Evolutionary conservation across 148 eudicot genomes (phyloP).

Genomic region (Fagopyrum tataricum): DNA sequence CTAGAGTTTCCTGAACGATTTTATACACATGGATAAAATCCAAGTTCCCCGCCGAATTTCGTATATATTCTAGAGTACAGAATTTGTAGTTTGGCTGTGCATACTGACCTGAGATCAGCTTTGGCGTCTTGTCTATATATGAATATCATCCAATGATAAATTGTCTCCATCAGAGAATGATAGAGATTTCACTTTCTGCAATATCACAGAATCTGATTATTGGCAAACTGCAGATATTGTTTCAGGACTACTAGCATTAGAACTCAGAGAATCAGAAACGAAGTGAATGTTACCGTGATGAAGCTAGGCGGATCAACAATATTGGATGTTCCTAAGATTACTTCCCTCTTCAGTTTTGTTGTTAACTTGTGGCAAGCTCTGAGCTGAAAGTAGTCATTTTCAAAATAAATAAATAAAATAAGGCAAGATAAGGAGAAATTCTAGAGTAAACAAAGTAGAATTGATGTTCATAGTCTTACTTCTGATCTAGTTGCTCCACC

Average conservation of each 20-base stretch:
- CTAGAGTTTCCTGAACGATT: not conserved
- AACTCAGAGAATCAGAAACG: not conserved
- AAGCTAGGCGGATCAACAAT: constrained; percentile 86
- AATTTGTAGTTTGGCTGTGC: not conserved
- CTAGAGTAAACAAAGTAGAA: not conserved
- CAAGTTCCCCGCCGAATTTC: not conserved
- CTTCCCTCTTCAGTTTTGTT: constrained; percentile 71
- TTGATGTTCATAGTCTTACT: constrained; percentile 30
- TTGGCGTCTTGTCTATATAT: not conserved
- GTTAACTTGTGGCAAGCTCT: constrained; percentile 84
- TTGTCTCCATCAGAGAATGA: constrained; percentile 34
- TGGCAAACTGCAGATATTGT: not conserved
- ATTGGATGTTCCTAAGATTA: constrained; percentile 84
- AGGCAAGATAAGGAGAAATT: not conserved
- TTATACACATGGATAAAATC: not conserved
- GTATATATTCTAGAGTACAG: too few species aligned
- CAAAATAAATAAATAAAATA: not conserved
- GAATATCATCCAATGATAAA: constrained; percentile 71
- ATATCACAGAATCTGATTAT: not conserved
- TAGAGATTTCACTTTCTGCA: constrained; percentile 84
- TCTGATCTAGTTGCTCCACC: constrained; percentile 96
- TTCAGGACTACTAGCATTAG: not conserved
- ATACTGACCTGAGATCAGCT: not conserved
- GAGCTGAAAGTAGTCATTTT: constrained; percentile 35
- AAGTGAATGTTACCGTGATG: constrained; percentile 45